These are phyloP conservation scores for Sporothrix mexicana DNA, from an alignment of 2,329 filamentous ascomycete species.

Conservation along the genomic window DNA sequence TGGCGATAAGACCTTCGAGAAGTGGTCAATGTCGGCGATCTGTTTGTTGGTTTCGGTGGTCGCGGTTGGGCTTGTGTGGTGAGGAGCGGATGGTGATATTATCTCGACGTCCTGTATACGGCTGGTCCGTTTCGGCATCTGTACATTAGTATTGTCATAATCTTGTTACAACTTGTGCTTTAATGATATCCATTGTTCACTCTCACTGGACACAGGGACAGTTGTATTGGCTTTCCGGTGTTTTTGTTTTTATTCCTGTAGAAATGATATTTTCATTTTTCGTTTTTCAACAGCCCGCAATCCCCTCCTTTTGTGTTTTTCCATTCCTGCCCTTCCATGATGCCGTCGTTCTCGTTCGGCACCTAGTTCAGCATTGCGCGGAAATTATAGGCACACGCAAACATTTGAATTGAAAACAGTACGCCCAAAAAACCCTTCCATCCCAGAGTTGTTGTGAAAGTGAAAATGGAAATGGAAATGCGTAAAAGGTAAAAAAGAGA, in stretches of 20 bases:
- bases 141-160: neutral
- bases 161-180: too few species aligned
- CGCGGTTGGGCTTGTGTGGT: neutral
- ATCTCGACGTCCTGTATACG: neutral
- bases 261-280: slow-evolving; percentile 16
- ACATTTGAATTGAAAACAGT: slow-evolving; percentile 28
- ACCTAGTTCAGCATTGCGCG: slow-evolving; percentile 20
- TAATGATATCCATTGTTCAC: neutral
- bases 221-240: slow-evolving; percentile 22
- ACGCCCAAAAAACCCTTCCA: slow-evolving; percentile 29
- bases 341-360: too few species aligned
- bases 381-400: slow-evolving; percentile 4
- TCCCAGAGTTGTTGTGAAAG: slow-evolving; percentile 5
- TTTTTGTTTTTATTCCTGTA: slow-evolving; percentile 32
- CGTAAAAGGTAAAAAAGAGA: slow-evolving; percentile 34
- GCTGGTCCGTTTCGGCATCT: neutral
- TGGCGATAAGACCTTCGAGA: too few species aligned
- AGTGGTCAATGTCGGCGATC: neutral
- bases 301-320: slow-evolving; percentile 10
- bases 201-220: neutral
- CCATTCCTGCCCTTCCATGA: neutral
- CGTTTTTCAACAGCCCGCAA: slow-evolving; percentile 16
- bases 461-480: slow-evolving; percentile 5
- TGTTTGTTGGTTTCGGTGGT: neutral
- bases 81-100: neutral